Evolutionary conservation across 2,329 filamentous ascomycete genomes (phyloP).

Genomic region (Cytospora leucostoma): DNA sequence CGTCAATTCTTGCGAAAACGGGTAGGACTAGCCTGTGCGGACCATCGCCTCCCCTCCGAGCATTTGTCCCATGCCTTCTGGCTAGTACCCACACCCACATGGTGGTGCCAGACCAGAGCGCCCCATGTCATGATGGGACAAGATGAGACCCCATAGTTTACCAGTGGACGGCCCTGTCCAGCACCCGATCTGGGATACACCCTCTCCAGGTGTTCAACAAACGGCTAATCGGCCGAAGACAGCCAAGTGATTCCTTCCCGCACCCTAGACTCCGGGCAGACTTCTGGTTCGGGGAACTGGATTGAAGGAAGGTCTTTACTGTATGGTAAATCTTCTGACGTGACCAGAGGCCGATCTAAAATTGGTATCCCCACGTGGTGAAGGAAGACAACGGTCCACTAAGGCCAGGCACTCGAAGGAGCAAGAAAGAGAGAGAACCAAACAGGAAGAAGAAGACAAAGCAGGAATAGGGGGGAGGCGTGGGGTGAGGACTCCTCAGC

Average conservation of each 20-base stretch:
- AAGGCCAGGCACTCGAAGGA: background rate
- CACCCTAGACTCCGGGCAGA: conserved; percentile 16
- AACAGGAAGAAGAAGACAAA: background rate
- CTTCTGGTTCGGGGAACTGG: conserved; percentile 4
- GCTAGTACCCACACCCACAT: background rate
- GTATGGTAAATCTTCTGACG: background rate
- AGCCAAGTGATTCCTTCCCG: conserved; percentile 18
- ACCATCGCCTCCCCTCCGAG: background rate
- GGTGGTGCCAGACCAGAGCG: background rate
- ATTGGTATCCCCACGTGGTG: conserved; percentile 22
- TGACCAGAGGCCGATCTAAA: conserved; percentile 17
- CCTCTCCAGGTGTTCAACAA: background rate
- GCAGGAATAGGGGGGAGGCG: too few relatives aligned
- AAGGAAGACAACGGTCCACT: background rate
- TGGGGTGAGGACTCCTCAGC: too few relatives aligned
- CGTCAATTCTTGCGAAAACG: background rate
- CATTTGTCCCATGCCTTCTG: background rate
- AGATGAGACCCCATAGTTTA: background rate
- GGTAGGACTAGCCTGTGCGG: background rate
- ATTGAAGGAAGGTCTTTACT: conserved; percentile 2
- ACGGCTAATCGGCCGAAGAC: background rate
- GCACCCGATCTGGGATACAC: background rate
- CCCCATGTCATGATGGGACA: background rate
- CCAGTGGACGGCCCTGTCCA: background rate
- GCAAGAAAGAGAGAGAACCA: background rate